Evolutionary conservation across 768 basidiomycete species (phyloP), one percentile per base, ranked within the genome.

Genomic region (Trametes elegans): DNA sequence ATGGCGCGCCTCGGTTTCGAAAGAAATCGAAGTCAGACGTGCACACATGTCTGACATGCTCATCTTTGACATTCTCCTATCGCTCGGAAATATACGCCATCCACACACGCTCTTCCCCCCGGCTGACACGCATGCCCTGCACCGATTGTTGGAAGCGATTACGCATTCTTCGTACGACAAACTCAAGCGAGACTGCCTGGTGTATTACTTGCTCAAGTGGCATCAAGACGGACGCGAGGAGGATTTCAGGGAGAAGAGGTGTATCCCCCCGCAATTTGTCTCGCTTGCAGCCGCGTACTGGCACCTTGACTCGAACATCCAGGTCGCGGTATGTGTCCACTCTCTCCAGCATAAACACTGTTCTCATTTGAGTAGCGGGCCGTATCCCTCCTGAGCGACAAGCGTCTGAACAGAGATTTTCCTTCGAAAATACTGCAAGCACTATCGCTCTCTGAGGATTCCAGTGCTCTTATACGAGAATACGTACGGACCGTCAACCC

Each of bases 251-350:
- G 74, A 68, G 68, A 81, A 68, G n/a, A 72, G 78, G 26, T 82
- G 79, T 62, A 85, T 93, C 57, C 83, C 88, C 4, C 85, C 88
- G 3, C 90, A 91, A 62, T 92, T 91, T 63, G 75, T 79, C 7
- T 72, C 78, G 4, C 77, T 93, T 42, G 81, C 88, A n/a, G 86
- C 90, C 71, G 90, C 91, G 64, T 93, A 93, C 72, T 93, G 88
- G 87, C 72, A 82, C 67, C 72, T 93, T 55, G 91, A 93, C 70
- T 77, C 81, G 2, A 88, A 87, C 10, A 74, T 77, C n/a, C 74
- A 83, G 39, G 67, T 87, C 46, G 68, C 79, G 42, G 90, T 91
- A 68, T 59, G 87, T 79, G 13, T 44, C n/a, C n/a, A 35, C 39
- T 44, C 19, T 52, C 18, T 42, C 32, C 42, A 7, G 29, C 34